Conservation (phyloP, 257 asterid genomes). For the Solanum habrochaites region DNA sequence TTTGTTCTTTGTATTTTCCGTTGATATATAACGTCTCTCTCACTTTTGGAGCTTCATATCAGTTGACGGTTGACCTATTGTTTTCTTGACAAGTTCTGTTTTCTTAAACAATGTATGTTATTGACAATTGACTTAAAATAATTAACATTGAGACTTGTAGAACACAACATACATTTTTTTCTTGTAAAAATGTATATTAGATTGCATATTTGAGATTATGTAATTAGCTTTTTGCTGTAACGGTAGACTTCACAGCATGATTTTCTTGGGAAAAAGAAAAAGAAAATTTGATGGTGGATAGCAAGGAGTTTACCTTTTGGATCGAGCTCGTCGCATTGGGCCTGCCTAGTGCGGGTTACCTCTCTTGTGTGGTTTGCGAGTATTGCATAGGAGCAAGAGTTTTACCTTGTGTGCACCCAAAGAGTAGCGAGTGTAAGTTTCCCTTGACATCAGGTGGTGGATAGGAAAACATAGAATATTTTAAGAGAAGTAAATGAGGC, state of each 20-base stretch:
- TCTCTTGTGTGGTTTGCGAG: background rate
- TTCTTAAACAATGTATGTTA: background rate
- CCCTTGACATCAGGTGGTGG: background rate
- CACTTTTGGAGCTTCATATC: background rate
- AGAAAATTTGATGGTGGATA: background rate
- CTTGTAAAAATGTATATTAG: background rate
- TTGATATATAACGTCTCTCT: background rate
- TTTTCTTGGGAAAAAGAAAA: background rate
- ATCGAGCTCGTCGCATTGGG: background rate
- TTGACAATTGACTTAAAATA: background rate
- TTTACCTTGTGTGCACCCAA: background rate
- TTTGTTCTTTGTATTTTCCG: constrained; percentile 7
- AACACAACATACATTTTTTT: background rate
- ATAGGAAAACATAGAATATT: background rate
- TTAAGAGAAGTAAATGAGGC: background rate
- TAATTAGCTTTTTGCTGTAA: background rate
- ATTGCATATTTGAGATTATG: background rate
- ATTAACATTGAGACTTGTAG: background rate
- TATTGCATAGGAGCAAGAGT: background rate
- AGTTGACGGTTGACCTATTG: background rate
- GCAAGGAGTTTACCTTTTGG: background rate
- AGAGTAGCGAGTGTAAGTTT: background rate
- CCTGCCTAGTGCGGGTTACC: background rate
- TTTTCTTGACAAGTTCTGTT: background rate
- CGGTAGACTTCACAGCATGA: background rate